Conservation (phyloP, 352 stramenopile genomes). For the Globisporangium lucens region DNA sequence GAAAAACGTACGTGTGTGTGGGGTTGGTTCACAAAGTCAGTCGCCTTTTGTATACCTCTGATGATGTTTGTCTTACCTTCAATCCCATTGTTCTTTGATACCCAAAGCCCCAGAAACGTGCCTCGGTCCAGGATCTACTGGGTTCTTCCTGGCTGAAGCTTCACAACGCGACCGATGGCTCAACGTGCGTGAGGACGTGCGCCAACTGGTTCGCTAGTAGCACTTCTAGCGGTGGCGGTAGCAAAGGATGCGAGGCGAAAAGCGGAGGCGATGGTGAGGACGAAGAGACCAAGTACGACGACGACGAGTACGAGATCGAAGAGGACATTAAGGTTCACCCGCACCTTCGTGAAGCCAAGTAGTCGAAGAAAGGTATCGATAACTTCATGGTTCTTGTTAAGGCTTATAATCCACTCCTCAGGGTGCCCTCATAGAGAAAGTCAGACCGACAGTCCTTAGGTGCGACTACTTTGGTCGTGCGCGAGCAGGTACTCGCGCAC, state of each 20-base stretch:
- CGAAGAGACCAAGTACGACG: conserved; percentile 24
- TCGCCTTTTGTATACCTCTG: too few relatives aligned
- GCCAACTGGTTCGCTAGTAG: conserved; percentile 31
- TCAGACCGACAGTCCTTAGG: background rate
- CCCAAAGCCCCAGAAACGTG: conserved; percentile 45
- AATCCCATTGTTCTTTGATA: too few relatives aligned
- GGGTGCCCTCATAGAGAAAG: background rate
- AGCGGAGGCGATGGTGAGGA: conserved; percentile 11
- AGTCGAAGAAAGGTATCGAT: background rate
- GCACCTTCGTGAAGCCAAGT: conserved; percentile 13
- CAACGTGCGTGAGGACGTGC: conserved; percentile 27
- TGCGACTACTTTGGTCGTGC: conserved; percentile 13
- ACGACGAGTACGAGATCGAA: conserved; percentile 55
- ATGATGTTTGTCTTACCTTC: too few relatives aligned
- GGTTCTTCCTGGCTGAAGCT: conserved; percentile 48
- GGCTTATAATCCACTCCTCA: background rate
- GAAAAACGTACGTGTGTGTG: conserved; percentile 46
- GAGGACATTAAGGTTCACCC: conserved; percentile 35
- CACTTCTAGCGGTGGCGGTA: conserved; percentile 8
- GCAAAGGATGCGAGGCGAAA: background rate
- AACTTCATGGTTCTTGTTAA: background rate
- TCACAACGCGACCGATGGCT: conserved; percentile 41
- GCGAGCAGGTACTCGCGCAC: conserved; percentile 57
- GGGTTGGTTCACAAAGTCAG: too few relatives aligned
- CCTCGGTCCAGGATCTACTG: conserved; percentile 56